Conservation (phyloP, 2,329 filamentous ascomycete species). For the Cadophora luteo-olivacea region DNA sequence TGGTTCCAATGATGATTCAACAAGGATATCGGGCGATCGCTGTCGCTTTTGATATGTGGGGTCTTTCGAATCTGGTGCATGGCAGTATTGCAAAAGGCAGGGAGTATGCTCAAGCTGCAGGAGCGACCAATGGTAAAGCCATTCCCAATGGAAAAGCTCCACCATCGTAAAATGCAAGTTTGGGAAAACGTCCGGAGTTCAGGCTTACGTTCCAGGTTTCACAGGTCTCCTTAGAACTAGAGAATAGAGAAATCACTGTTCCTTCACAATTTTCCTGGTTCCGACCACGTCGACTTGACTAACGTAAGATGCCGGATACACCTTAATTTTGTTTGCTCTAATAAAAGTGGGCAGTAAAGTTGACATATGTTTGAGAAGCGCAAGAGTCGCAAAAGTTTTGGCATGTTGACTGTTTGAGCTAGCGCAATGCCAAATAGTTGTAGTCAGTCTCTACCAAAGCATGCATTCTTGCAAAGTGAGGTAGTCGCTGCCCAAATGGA, state of each 20-base stretch:
- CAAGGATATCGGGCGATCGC: constrained; percentile 17
- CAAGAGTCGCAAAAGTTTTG: no score
- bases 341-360: no score
- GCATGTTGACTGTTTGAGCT: no score
- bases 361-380: no score
- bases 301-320: no score
- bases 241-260: background rate
- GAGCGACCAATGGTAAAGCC: background rate
- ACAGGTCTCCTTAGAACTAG: background rate
- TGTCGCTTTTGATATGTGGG: constrained; percentile 21
- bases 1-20: constrained; percentile 21
- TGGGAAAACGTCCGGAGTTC: background rate
- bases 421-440: no score
- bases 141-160: background rate
- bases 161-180: background rate
- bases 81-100: constrained; percentile 13
- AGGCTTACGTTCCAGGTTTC: background rate
- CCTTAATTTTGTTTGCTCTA: no score
- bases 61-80: constrained; percentile 22
- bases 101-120: constrained; percentile 16
- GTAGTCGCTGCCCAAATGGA: no score
- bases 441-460: no score
- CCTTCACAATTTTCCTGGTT: no score
- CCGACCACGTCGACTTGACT: no score
- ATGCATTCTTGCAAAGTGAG: no score